These are phyloP conservation scores for Bolboschoenoplectus hybrid DNA, from an alignment of 202 grass and related monocot species.

Conservation along the genomic window DNA sequence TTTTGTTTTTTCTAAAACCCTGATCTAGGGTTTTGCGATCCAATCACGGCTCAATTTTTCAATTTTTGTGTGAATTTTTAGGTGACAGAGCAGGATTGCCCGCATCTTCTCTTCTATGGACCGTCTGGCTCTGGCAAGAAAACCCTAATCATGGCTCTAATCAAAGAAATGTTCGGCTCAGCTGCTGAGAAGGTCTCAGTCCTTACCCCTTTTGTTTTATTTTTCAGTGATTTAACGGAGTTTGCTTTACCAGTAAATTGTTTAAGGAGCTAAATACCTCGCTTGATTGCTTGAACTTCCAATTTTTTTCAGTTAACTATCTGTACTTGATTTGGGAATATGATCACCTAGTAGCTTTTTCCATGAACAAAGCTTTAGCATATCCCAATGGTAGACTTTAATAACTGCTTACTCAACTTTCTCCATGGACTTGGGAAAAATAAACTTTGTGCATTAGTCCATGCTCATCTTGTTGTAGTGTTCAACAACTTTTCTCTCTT, in stretches of 20 bases:
- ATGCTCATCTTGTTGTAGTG: not conserved
- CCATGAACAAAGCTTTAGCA: not conserved
- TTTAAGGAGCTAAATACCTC: not conserved
- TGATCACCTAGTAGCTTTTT: not conserved
- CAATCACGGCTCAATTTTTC: not conserved
- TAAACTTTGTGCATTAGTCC: not conserved
- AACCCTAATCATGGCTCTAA: constrained; percentile 95
- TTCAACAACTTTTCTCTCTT: not conserved
- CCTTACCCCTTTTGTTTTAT: not conserved
- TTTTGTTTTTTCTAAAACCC: constrained; percentile 18
- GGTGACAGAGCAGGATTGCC: constrained; percentile 96
- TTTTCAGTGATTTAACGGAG: not conserved
- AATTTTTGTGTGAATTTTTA: constrained; percentile 19
- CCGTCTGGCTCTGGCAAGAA: constrained; percentile 92
- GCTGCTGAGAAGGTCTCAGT: constrained; percentile 65
- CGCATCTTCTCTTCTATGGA: constrained; percentile 92
- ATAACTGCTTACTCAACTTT: not conserved
- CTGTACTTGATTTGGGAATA: not conserved
- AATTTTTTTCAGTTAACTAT: not conserved
- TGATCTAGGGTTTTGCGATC: constrained; percentile 31
- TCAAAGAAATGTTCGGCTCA: constrained; percentile 93
- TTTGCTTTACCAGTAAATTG: not conserved
- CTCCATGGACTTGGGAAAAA: not conserved
- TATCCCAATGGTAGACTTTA: not conserved
- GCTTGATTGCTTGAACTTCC: not conserved